Conservation (phyloP, 805 yeast species). For the Lachancea nothofagi region DNA sequence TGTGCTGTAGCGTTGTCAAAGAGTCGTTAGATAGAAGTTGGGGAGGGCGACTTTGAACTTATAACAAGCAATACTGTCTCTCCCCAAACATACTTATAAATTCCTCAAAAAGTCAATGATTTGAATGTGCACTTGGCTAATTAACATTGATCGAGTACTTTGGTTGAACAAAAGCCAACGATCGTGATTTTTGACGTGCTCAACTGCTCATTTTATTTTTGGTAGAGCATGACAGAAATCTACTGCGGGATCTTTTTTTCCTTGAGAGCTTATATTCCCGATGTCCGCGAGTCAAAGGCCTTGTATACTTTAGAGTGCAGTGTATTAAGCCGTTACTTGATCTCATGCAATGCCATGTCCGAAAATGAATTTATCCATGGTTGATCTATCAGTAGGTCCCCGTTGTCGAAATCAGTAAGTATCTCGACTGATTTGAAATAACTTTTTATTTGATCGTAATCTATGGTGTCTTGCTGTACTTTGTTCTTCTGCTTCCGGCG, state of each 20-base stretch:
- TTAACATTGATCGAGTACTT: no score
- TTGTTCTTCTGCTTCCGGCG: constrained; percentile 17
- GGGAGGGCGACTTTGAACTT: no score
- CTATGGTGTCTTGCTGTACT: constrained; percentile 17
- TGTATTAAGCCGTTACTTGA: constrained; percentile 11
- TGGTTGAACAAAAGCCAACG: no score
- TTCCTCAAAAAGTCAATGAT: no score
- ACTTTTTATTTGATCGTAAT: constrained; percentile 19
- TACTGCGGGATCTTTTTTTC: background rate
- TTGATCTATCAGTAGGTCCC: constrained; percentile 17
- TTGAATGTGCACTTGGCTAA: no score
- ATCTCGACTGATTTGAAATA: constrained; percentile 20
- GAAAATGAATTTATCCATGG: constrained; percentile 50
- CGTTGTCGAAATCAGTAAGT: constrained; percentile 23
- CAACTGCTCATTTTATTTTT: background rate
- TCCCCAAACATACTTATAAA: no score
- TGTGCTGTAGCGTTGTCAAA: no score
- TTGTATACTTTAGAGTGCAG: background rate
- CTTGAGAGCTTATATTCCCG: no score
- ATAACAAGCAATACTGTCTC: no score
- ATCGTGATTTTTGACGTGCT: no score
- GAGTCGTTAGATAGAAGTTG: no score
- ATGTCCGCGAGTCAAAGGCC: background rate
- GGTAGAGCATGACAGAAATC: background rate
- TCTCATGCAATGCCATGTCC: constrained; percentile 43